Evolutionary conservation across 805 yeast genomes (phyloP), one percentile per base, ranked within the genome.

Genomic region (Wickerhamomyces xylosicus): DNA sequence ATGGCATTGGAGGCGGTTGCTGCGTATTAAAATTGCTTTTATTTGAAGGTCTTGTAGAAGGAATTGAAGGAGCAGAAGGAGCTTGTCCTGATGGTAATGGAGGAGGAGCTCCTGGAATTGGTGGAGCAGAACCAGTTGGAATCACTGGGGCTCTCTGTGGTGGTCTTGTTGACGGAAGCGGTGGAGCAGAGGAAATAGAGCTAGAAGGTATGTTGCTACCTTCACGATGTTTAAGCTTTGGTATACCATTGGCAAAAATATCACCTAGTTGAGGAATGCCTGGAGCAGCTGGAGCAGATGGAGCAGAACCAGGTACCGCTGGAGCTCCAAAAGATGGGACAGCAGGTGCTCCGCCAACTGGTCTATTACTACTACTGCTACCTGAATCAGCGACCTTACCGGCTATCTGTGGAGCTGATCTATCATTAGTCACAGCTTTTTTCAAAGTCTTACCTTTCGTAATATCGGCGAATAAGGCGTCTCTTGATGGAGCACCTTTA

Each of bases 381-480:
- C 10, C 13, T n/a, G 19, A 16, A 15, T 15, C 19, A 4, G 33
- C 6, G 4, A 16, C 19, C 3, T 58, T 46, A 35, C 73, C 67
- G 19, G 69, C 67, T 25, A 74, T 57, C 44, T 46, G 37, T 3
- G 89, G 85, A 1, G 71, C 74, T 41, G 83, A 74, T 62, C 95
- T 61, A 66, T 74, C 79, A 60, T 72, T 62, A 45, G 97, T 72
- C 45, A 58, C 63, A 1, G 85, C 75, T 45, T 80, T 77, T 52
- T 77, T 79, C 40, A 81, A 64, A 35, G 50, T 58, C 37, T 54
- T 61, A 18, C 89, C 90, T 45, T 83, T 82, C 51, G 86, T 74
- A 47, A 90, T 90, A 56, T 85, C 95, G 22, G 92, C 85, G 19
- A 90, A 66, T 37, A 90, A 55, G 2, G 79, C 78, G 45, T 70